Percentiles rank a stretch among this genome's conserved stretches.
Conservation (phyloP, 768 basidiomycete species). For the Psilocybe subaeruginosa region DNA sequence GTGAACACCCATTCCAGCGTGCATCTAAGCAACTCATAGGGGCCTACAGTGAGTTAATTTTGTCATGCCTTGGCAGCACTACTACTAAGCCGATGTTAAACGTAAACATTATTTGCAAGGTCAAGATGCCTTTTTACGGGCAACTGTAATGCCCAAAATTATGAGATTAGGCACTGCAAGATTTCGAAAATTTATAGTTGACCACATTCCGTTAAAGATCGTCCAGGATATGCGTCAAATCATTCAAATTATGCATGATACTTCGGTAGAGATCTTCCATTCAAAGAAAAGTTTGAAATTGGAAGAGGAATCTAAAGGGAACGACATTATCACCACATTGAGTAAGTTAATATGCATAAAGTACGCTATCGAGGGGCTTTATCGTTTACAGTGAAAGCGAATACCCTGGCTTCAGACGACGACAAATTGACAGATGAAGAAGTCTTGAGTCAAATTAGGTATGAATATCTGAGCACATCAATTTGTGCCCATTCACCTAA, state of each 20-base stretch:
- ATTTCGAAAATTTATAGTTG: conserved; percentile 37
- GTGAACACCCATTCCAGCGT: conserved; percentile 31
- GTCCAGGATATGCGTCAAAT: conserved; percentile 34
- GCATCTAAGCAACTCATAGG: conserved; percentile 35
- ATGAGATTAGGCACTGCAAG: conserved; percentile 27
- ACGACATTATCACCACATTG: conserved; percentile 50
- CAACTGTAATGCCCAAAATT: conserved; percentile 19
- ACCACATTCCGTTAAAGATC: conserved; percentile 31
- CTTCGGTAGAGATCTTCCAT: conserved; percentile 33
- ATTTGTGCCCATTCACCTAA: too few relatives aligned
- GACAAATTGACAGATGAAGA: conserved; percentile 36
- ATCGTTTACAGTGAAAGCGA: conserved; percentile 34
- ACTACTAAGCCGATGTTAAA: too few relatives aligned
- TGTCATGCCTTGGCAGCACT: too few relatives aligned
- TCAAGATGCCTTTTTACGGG: conserved; percentile 12
- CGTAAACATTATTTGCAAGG: too few relatives aligned
- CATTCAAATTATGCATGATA: conserved; percentile 36
- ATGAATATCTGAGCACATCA: not conserved
- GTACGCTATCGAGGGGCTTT: too few relatives aligned
- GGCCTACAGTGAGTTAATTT: too few relatives aligned
- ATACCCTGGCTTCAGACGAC: conserved; percentile 32
- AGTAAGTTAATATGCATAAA: conserved; percentile 38
- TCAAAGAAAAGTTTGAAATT: too few relatives aligned
- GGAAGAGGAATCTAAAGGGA: conserved; percentile 41
- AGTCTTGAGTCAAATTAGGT: conserved; percentile 34